These are phyloP conservation scores for Cladosporium sp. DNA, from an alignment of 2,329 filamentous ascomycete genomes.

Conservation along the genomic window DNA sequence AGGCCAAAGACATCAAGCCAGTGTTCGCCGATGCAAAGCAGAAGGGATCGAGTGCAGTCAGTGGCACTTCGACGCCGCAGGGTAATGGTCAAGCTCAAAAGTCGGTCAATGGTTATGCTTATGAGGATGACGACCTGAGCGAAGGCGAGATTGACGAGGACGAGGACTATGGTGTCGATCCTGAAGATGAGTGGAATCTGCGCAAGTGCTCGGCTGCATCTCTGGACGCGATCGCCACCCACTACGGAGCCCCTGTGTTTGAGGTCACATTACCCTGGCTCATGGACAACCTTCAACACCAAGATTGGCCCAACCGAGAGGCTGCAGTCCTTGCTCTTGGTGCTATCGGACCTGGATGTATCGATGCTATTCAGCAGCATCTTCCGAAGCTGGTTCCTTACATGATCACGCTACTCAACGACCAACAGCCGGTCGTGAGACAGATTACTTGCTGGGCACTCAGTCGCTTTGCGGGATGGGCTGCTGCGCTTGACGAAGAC, in stretches of 20 bases:
- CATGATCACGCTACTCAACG: constrained; percentile 76
- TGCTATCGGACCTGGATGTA: constrained; percentile 90
- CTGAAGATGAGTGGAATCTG: constrained; percentile 90
- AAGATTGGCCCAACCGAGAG: constrained; percentile 87
- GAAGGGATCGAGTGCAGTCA: constrained; percentile 47
- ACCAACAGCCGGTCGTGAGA: constrained; percentile 81
- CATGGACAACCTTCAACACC: constrained; percentile 78
- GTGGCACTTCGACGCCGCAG: constrained; percentile 34
- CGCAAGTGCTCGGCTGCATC: constrained; percentile 96
- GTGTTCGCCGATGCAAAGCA: constrained; percentile 67
- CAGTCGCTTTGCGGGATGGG: constrained; percentile 89
- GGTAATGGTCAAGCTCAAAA: constrained; percentile 49
- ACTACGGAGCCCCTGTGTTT: constrained; percentile 85
- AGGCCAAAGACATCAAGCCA: constrained; percentile 84
- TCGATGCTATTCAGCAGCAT: constrained; percentile 82
- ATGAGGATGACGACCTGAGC: constrained; percentile 65
- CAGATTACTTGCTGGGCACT: constrained; percentile 98
- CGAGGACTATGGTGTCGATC: constrained; percentile 62
- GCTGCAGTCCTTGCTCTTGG: constrained; percentile 90
- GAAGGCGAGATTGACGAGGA: constrained; percentile 84
- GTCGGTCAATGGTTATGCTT: constrained; percentile 28
- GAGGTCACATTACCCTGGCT: constrained; percentile 88
- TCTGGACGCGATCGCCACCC: constrained; percentile 84
- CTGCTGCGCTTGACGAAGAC: constrained; percentile 63
- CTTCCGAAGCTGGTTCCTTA: constrained; percentile 86